Base-by-base conservation (phyloP, 2,329 filamentous ascomycete species). In the Teratosphaeria gauchensis region DNA sequence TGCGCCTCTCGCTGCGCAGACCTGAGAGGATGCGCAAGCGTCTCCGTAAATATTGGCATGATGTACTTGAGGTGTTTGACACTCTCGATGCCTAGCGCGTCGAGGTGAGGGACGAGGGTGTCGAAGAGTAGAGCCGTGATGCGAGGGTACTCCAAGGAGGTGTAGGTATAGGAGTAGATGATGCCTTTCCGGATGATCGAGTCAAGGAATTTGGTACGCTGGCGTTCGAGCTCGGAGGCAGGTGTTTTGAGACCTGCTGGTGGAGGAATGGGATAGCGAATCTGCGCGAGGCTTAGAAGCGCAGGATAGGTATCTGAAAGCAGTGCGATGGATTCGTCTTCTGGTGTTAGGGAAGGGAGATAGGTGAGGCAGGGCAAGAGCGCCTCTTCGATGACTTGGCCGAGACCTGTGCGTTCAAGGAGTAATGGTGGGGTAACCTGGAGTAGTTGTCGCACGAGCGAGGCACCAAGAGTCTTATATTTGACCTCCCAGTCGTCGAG, bases 341-440 rank as follows among this genome's bases (percentile, higher is more conserved):
- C 87, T 0, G 88, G 84, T 0, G 90, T 96, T 51, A 95, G 76
- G 12, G 80, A 84, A 0, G 92, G 92, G 5, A 96, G 78, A 66
- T 85, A 89, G 7, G 87, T 79, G n/a, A 96, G 80, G 38, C 85
- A 84, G 0, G 90, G 88, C 63, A 86, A 80, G 1, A 90, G 73
- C 2, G 85, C 82, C 21, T 90, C 82, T 66, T 86, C 81, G 61
- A 92, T 87, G 30, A 92, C 81, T 14, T 79, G 74, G 24, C 80
- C 81, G 7, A 92, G 81, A 0, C 88, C 88, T 0, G 84, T 88
- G 53, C 78, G 77, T 12, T 71, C 72, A 52, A 92, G 77, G 1
- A 86, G 76, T 4, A 72, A 68, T 1, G 74, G 62, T 0, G 83
- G 80, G 51, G 83, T 82, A 55, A 76, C 79, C 11, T 70, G 61